Evolutionary conservation across 2,329 filamentous ascomycete genomes (phyloP), one percentile per base, ranked within the genome.

Genomic region (Rosellinia necatrix): DNA sequence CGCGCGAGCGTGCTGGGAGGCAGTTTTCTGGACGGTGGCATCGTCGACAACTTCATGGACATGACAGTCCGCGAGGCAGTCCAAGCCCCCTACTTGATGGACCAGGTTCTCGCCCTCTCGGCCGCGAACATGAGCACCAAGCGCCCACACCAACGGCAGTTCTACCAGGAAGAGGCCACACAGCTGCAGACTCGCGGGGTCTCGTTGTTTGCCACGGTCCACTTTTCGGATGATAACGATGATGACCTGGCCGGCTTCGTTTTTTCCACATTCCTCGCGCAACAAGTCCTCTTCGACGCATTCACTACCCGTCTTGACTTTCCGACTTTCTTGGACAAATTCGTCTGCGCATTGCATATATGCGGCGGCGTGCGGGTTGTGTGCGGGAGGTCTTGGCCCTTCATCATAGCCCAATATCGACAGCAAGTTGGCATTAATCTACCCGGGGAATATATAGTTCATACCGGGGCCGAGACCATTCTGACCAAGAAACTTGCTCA

Each of bases 71-170:
- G 62, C 13, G 66, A 71, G 44, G 71, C 71, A 7, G 57, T 71
- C 6, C 62, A 68, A 25, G 68, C 69, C 2, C 78, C 76, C 1
- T 81, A 77, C 50, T 71, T 79, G 3, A 74, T 81, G 58, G 76
- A 81, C 53, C 71, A 79, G 60, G 42, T 79, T 4, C 71, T 81
- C 9, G 78, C 77, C 34, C 60, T 78, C 42, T 71, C 76, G 10
- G 77, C 78, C 4, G 68, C 77, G 3, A 76, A 81, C 53, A 60
- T 70, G 42, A 73, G 72, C 52, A 70, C 66, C 2, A 60, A 71
- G 2, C 65, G 66, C 4, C 47, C 64, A 12, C 35, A 63, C 19
- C 41, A 54, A n/a, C 22, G 12, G 24, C 17, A 19, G 8, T 52
- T 60, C 46, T 66, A 63, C 17, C 53, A 17, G 24, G 40, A 53